These are phyloP conservation scores for Xylaria cubensis DNA, from an alignment of 495 filamentous ascomycete genomes.

Conservation along the genomic window DNA sequence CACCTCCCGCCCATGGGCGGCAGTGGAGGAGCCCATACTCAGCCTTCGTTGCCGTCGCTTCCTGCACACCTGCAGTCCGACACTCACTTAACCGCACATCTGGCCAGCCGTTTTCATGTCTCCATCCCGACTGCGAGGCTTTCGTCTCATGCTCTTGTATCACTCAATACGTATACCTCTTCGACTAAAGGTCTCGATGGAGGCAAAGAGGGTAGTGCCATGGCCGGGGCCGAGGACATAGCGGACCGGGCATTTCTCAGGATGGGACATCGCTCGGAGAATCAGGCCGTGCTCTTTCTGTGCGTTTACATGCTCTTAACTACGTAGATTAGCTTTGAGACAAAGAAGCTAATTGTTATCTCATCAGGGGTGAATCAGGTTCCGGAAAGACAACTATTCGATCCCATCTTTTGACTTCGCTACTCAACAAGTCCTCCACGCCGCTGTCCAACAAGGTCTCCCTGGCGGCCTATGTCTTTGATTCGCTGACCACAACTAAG, in stretches of 20 bases:
- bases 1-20: constrained; percentile 52
- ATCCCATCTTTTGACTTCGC: constrained; percentile 80
- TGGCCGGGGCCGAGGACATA: constrained; percentile 87
- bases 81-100: constrained; percentile 92
- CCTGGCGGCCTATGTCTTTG: constrained; percentile 91
- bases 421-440: constrained; percentile 87
- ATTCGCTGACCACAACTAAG: constrained; percentile 97
- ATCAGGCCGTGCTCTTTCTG: constrained; percentile 92
- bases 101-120: constrained; percentile 95
- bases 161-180: constrained; percentile 90
- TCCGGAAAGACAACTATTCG: constrained; percentile 95
- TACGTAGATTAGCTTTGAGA: constrained; percentile 5
- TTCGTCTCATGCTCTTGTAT: constrained; percentile 88
- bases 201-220: constrained; percentile 80
- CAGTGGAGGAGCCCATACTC: constrained; percentile 74
- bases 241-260: constrained; percentile 83
- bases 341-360: constrained; percentile 34
- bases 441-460: constrained; percentile 92
- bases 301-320: constrained; percentile 54
- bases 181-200: constrained; percentile 90
- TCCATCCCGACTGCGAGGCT: constrained; percentile 84
- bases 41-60: constrained; percentile 85
- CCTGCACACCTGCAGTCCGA: constrained; percentile 94
- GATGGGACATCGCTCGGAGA: constrained; percentile 87
- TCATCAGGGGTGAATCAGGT: constrained; percentile 84